Base-by-base conservation (phyloP, 768 basidiomycete species). In the Collybiopsis luxurians region DNA sequence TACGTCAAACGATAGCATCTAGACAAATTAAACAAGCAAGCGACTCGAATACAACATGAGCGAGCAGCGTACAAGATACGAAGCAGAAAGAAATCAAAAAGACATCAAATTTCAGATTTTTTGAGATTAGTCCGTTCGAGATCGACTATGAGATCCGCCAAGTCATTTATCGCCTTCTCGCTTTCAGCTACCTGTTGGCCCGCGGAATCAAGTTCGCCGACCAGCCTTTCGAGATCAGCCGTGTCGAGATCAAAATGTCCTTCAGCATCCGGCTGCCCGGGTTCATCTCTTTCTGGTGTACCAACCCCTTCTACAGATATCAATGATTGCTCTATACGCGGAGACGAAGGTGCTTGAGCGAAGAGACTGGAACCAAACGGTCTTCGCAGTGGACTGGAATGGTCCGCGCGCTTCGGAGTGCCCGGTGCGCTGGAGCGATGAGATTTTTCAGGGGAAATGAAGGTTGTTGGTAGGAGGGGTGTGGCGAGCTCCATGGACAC, bases 401-500 rank as follows among this genome's bases (percentile, higher is more conserved):
- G 10, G 13, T 17, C n/a, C 12, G 24, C 13, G 31, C 13, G 28
- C 13, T 28, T 38, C 5, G 31, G 17, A 2, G 30, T 17, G 10
- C 24, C 47, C 6, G 27, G 30, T 2, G 28, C 28, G 6, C 28
- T 24, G 28, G 49, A 26, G 31, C 3, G 31, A 38, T 11, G 38
- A 17, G 52, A 15, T 42, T 26, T 4, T 12, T 31, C 17, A 21
- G 52, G 23, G 7, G 27, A 19, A 40, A 53, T 13, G 40, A 54
- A 31, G 6, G 40, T 54, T 30, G 53, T 75, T 13, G 77, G 77
- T 47, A 72, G 51, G 11, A 82, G 66, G n/a, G 81, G 80, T 5
- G 80, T 79, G 3, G 74, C 80, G 4, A 83, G 74, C 45, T 81
- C 80, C 81, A 83, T 81, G 4, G 76, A 76, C 53, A 73, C 66